These are phyloP conservation scores for Kwoniella europaea DNA, from an alignment of 768 basidiomycete species.

Conservation along the genomic window DNA sequence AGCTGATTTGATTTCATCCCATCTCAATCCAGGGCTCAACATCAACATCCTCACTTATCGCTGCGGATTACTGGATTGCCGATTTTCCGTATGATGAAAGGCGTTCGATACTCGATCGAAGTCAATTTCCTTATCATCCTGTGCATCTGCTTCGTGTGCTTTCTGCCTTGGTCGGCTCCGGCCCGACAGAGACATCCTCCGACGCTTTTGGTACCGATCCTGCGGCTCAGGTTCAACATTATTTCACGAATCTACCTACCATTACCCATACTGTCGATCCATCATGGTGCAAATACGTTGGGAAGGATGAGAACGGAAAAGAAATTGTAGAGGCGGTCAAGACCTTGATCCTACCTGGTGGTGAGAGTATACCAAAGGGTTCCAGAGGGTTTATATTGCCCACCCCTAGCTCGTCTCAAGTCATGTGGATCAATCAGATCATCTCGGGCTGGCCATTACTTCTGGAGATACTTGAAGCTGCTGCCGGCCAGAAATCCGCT, in stretches of 20 bases:
- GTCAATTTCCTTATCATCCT: constrained; percentile 81
- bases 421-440: constrained; percentile 74
- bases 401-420: constrained; percentile 65
- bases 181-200: constrained; percentile 5
- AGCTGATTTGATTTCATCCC: constrained; percentile 61
- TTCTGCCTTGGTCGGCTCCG: constrained; percentile 67
- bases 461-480: constrained; percentile 71
- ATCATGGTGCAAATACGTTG: constrained; percentile 70
- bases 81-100: constrained; percentile 74
- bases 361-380: constrained; percentile 70
- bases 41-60: constrained; percentile 66
- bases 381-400: constrained; percentile 74
- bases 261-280: constrained; percentile 73
- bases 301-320: constrained; percentile 66
- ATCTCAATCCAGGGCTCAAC: constrained; percentile 80
- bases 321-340: constrained; percentile 61
- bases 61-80: constrained; percentile 78
- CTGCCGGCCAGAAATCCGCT: constrained; percentile 27
- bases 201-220: constrained; percentile 60
- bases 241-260: constrained; percentile 72
- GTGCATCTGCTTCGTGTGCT: constrained; percentile 72
- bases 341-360: constrained; percentile 61
- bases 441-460: constrained; percentile 87
- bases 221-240: constrained; percentile 73
- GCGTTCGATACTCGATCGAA: constrained; percentile 79